Evolutionary conservation across 2,329 filamentous ascomycete species (phyloP).

Genomic region (Calonectria multiphialidica): DNA sequence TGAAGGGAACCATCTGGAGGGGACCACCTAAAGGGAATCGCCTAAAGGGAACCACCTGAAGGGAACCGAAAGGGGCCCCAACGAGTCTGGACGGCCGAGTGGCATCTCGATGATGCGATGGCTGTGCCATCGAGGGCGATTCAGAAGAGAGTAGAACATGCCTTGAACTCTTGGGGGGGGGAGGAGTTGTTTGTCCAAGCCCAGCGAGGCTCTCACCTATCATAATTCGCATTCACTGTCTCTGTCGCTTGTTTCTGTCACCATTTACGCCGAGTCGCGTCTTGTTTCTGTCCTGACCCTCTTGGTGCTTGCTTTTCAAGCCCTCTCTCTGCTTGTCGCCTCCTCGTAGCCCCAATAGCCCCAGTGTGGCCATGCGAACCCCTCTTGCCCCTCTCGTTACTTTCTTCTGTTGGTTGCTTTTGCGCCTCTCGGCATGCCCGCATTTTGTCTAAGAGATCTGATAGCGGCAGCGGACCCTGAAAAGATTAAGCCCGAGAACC

Average conservation of each 20-base stretch:
- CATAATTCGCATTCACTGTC: slow-evolving; percentile 2
- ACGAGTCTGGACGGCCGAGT: slow-evolving; percentile 21
- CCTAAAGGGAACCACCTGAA: neutral
- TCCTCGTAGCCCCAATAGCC: neutral
- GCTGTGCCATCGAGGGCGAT: neutral
- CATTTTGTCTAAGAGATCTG: neutral
- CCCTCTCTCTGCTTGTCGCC: neutral
- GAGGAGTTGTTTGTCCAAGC: slow-evolving; percentile 18
- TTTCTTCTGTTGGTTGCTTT: slow-evolving; percentile 26
- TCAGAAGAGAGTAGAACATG: slow-evolving; percentile 29
- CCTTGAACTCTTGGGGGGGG: slow-evolving; percentile 19
- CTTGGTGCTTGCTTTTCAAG: slow-evolving; percentile 5
- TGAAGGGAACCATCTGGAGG: neutral
- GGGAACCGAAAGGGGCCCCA: slow-evolving; percentile 20
- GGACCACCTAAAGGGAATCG: neutral
- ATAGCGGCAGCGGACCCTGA: neutral
- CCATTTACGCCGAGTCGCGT: slow-evolving; percentile 2
- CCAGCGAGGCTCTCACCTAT: slow-evolving; percentile 12
- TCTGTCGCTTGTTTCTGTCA: slow-evolving; percentile 6
- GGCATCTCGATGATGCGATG: slow-evolving; percentile 18
- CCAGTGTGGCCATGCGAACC: neutral
- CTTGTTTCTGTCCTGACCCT: neutral
- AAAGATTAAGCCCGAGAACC: neutral
- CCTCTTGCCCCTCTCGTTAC: neutral
- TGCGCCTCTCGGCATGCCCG: slow-evolving; percentile 2